Conservation (phyloP, 495 filamentous ascomycete genomes). For the Xylaria telfairii region DNA sequence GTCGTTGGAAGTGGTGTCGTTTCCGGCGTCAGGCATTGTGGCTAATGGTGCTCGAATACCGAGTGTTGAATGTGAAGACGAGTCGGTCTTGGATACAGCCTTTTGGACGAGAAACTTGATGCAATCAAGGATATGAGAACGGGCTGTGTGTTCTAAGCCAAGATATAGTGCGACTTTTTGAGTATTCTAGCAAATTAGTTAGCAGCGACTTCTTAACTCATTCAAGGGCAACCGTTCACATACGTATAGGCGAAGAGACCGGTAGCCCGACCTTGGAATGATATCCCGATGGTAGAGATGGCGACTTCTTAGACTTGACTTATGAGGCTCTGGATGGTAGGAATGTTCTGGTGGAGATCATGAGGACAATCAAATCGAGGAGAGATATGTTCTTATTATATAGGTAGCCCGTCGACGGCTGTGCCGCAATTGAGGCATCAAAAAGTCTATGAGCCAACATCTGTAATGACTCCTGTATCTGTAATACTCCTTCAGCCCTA, state of each 20-base stretch:
- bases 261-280: background rate
- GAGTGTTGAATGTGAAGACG: background rate
- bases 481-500: conserved; percentile 24
- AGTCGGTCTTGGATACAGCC: background rate
- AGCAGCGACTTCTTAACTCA: background rate
- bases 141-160: background rate
- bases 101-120: background rate
- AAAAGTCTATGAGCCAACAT: background rate
- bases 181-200: background rate
- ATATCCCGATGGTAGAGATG: background rate
- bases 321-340: background rate
- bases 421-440: conserved; percentile 1
- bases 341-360: conserved; percentile 1
- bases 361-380: background rate
- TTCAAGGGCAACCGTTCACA: background rate
- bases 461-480: conserved; percentile 4
- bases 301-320: background rate
- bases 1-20: conserved; percentile 23
- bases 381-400: conserved; percentile 17
- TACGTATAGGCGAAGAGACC: background rate
- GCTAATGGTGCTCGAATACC: background rate
- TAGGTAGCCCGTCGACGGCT: background rate
- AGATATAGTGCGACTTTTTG: background rate
- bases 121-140: background rate
- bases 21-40: conserved; percentile 27